Percentiles rank a stretch among this genome's conserved stretches.
Evolutionary conservation across 805 yeast species (phyloP).

Genomic region (Cyberlindnera sargentensis): DNA sequence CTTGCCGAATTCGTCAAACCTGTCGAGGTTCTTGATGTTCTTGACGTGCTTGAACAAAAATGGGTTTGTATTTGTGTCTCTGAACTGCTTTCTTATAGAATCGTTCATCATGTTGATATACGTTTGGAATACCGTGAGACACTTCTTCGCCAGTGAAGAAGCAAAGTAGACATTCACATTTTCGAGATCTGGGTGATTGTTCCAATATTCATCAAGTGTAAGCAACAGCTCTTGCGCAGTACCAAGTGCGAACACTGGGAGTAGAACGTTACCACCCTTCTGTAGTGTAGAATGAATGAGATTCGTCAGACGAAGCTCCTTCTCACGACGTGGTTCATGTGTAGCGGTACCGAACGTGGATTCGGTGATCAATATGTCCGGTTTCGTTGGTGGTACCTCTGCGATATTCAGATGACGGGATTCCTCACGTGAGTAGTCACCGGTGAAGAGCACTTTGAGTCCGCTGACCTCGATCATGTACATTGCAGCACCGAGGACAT

Average conservation of each 20-base stretch:
- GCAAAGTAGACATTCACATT: slow-evolving; percentile 84
- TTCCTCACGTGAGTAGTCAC: slow-evolving; percentile 94
- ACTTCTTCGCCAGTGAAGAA: slow-evolving; percentile 85
- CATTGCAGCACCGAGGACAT: slow-evolving; percentile 98
- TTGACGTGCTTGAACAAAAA: slow-evolving; percentile 83
- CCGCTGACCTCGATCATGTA: slow-evolving; percentile 94
- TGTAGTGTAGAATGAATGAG: slow-evolving; percentile 75
- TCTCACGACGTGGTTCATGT: slow-evolving; percentile 82
- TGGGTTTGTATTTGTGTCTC: slow-evolving; percentile 80
- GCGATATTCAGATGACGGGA: slow-evolving; percentile 94
- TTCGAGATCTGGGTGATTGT: slow-evolving; percentile 71
- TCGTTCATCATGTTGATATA: slow-evolving; percentile 98
- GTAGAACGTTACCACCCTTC: slow-evolving; percentile 84
- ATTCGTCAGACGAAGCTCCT: slow-evolving; percentile 75
- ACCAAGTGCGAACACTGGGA: slow-evolving; percentile 96
- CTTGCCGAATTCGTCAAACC: slow-evolving; percentile 89
- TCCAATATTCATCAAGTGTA: slow-evolving; percentile 94
- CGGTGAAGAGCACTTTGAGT: slow-evolving; percentile 80
- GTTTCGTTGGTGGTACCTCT: slow-evolving; percentile 81
- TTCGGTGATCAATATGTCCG: slow-evolving; percentile 88
- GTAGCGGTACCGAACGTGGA: slow-evolving; percentile 98
- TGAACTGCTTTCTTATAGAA: slow-evolving; percentile 63
- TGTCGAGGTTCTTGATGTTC: slow-evolving; percentile 71
- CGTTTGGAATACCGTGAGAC: slow-evolving; percentile 96
- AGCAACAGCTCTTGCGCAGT: slow-evolving; percentile 91